A percentile compares a stretch with the other conserved stretches of the same genome.
Conservation (phyloP, 2,329 filamentous ascomycete species). For the Aureobasidium lini region DNA sequence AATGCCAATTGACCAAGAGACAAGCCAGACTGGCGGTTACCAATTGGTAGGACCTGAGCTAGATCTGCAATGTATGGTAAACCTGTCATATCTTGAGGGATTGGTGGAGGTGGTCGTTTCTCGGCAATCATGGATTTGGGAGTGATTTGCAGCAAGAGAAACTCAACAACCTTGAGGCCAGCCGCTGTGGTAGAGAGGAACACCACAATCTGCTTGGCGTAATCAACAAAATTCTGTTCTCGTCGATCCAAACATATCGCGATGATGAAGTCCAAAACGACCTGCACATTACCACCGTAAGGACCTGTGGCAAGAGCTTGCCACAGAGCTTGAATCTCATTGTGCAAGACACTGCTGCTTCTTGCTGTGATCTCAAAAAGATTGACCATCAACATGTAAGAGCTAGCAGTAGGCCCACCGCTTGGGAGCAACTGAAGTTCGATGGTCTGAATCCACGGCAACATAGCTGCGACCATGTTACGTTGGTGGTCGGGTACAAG, state of each 20-base stretch:
- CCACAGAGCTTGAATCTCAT: conserved; percentile 96
- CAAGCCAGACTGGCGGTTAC: conserved; percentile 78
- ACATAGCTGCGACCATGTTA: conserved; percentile 86
- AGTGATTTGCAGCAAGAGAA: conserved; percentile 80
- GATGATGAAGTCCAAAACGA: conserved; percentile 96
- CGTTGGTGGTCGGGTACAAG: conserved; percentile 75
- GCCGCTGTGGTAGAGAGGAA: conserved; percentile 82
- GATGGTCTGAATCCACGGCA: conserved; percentile 94
- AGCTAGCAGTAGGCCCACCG: conserved; percentile 80
- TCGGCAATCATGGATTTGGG: conserved; percentile 97
- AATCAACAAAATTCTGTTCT: conserved; percentile 97
- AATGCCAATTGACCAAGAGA: conserved; percentile 88
- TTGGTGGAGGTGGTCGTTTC: conserved; percentile 60
- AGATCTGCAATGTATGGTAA: conserved; percentile 89
- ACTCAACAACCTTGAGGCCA: conserved; percentile 88
- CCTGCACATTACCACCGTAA: conserved; percentile 84
- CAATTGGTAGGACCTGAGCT: conserved; percentile 67
- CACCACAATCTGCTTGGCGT: conserved; percentile 95
- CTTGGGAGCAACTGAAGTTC: conserved; percentile 88
- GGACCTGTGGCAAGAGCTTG: conserved; percentile 90
- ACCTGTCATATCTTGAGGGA: conserved; percentile 63
- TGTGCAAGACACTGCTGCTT: conserved; percentile 79
- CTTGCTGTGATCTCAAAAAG: conserved; percentile 94
- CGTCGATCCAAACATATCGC: conserved; percentile 83
- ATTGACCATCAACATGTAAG: conserved; percentile 91